phyloP scores from a whole-genome alignment of 768 basidiomycete species.

The Termitomyces eurrhizus region DNA sequence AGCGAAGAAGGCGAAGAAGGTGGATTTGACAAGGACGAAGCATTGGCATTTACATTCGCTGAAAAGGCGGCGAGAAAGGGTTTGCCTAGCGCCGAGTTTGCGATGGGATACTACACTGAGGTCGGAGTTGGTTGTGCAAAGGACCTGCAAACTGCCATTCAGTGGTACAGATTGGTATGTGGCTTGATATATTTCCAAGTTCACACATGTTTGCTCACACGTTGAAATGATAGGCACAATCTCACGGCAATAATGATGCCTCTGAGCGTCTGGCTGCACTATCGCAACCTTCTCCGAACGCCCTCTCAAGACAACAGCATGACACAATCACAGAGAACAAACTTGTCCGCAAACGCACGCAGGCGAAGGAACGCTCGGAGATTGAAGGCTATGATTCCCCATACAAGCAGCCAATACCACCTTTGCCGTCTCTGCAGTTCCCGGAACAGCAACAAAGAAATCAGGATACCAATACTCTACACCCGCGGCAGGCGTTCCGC shows the following conservation, averaged over 20 bases:
- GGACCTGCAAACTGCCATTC: conserved; percentile 58
- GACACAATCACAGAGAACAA: conserved; percentile 73
- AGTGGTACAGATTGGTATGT: conserved; percentile 68
- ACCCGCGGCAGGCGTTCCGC: conserved; percentile 8
- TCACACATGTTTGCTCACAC: neutral
- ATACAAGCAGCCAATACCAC: conserved; percentile 1
- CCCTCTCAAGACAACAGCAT: conserved; percentile 78
- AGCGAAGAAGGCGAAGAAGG: conserved; percentile 29
- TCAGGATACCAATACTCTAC: conserved; percentile 5
- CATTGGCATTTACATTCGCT: conserved; percentile 83
- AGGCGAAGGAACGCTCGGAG: conserved; percentile 57
- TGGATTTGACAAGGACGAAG: conserved; percentile 83
- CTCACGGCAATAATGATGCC: conserved; percentile 82
- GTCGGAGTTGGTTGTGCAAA: conserved; percentile 80
- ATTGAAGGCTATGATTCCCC: conserved; percentile 15
- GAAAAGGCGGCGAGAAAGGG: conserved; percentile 79
- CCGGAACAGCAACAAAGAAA: conserved; percentile 10
- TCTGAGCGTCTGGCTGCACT: conserved; percentile 67
- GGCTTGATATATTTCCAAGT: neutral
- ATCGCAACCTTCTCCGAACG: conserved; percentile 51
- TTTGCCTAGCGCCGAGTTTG: conserved; percentile 84
- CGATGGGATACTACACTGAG: conserved; percentile 93
- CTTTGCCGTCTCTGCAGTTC: conserved; percentile 14
- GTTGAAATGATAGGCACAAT: conserved; percentile 49
- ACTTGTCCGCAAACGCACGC: conserved; percentile 79